phyloP scores from a whole-genome alignment of 768 basidiomycete species.

The Boletus speciosus region DNA sequence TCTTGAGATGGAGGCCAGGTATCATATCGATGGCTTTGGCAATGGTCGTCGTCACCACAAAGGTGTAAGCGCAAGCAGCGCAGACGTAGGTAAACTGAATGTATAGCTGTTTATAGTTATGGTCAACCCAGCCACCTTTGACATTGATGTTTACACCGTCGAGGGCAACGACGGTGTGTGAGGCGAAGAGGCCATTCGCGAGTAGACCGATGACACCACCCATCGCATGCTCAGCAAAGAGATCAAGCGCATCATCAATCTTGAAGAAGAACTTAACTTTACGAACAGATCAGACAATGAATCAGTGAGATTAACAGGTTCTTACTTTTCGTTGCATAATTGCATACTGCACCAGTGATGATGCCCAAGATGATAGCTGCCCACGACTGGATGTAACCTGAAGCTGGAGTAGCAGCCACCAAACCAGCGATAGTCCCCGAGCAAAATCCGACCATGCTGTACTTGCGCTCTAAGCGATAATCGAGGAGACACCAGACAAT shows the following conservation, averaged over 20 bases:
- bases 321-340: slow-evolving; percentile 81
- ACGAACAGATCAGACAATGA: slow-evolving; percentile 8
- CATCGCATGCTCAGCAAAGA: slow-evolving; percentile 88
- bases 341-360: slow-evolving; percentile 67
- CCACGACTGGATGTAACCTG: slow-evolving; percentile 78
- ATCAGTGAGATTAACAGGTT: neutral
- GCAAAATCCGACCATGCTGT: slow-evolving; percentile 90
- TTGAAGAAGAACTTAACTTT: slow-evolving; percentile 64
- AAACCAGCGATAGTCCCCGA: slow-evolving; percentile 83
- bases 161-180: slow-evolving; percentile 55
- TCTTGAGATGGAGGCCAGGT: slow-evolving; percentile 55
- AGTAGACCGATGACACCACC: slow-evolving; percentile 78
- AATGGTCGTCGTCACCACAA: slow-evolving; percentile 58
- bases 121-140: slow-evolving; percentile 70
- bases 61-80: slow-evolving; percentile 56
- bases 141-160: slow-evolving; percentile 60
- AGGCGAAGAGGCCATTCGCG: slow-evolving; percentile 73
- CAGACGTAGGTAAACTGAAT: slow-evolving; percentile 68
- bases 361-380: slow-evolving; percentile 73
- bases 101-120: slow-evolving; percentile 75
- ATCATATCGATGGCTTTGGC: slow-evolving; percentile 54
- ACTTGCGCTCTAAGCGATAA: slow-evolving; percentile 75
- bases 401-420: slow-evolving; percentile 85
- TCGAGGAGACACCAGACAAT: slow-evolving; percentile 82
- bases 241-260: slow-evolving; percentile 88